A percentile compares a stretch with the other conserved stretches of the same genome.
Conservation (phyloP, 352 stramenopile genomes). For the Thalassiosira ordinaria region DNA sequence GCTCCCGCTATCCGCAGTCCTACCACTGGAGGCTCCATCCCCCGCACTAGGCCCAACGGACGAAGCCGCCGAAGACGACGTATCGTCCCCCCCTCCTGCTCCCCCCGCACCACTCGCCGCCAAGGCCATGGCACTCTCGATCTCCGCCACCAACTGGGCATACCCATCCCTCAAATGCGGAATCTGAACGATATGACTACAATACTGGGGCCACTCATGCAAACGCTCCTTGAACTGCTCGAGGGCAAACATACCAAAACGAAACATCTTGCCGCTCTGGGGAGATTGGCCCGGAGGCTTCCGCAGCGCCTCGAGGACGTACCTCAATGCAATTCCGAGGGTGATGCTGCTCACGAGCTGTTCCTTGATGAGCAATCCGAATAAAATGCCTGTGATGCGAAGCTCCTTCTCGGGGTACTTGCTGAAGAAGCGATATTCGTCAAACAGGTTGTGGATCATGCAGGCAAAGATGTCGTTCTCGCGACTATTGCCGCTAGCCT, state of each 20-base stretch:
- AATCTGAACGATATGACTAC: slow-evolving; percentile 97
- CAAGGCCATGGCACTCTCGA: slow-evolving; percentile 81
- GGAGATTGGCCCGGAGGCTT: slow-evolving; percentile 88
- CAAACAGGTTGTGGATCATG: slow-evolving; percentile 99
- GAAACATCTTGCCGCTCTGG: slow-evolving; percentile 95
- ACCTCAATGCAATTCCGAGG: slow-evolving; percentile 96
- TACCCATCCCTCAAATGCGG: slow-evolving; percentile 94
- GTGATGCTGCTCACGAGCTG: slow-evolving; percentile 97
- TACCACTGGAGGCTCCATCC: no score
- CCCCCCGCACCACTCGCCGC: slow-evolving; percentile 24
- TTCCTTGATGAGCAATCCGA: slow-evolving; percentile 98
- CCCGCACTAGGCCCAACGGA: no score
- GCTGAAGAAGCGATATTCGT: slow-evolving; percentile 99
- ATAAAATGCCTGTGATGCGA: slow-evolving; percentile 97
- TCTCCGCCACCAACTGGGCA: slow-evolving; percentile 88
- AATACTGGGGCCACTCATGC: slow-evolving; percentile 97
- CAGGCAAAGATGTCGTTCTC: slow-evolving; percentile 99
- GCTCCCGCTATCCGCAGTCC: neutral
- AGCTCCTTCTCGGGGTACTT: slow-evolving; percentile 99
- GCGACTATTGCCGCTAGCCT: slow-evolving; percentile 92
- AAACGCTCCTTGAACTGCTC: slow-evolving; percentile 97
- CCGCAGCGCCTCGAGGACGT: slow-evolving; percentile 96
- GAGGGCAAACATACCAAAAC: slow-evolving; percentile 97
- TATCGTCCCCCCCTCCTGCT: no score
- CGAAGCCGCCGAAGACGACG: no score